These are phyloP conservation scores for Mucuna pruriens DNA, from an alignment of 306 rosid species.

Conservation along the genomic window DNA sequence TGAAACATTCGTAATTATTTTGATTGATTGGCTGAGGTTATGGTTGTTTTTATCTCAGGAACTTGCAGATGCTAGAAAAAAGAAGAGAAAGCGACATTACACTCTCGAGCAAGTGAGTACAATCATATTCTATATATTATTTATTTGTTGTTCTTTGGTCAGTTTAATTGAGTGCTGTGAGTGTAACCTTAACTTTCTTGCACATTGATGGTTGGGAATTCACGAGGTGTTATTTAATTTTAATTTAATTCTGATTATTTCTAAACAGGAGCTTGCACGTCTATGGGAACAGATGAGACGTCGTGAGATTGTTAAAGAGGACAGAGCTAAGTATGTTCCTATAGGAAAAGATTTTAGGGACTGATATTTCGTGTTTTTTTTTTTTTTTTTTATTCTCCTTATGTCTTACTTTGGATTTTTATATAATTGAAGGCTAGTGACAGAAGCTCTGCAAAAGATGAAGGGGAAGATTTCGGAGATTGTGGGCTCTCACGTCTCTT, in stretches of 20 bases:
- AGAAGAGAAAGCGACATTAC: slow-evolving; percentile 82
- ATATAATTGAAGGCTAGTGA: slow-evolving; percentile 60
- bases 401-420: not conserved
- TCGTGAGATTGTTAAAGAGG: slow-evolving; percentile 74
- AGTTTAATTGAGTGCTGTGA: not conserved
- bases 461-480: slow-evolving; percentile 96
- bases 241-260: slow-evolving; percentile 17
- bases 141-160: slow-evolving; percentile 1
- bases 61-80: slow-evolving; percentile 83
- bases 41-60: slow-evolving; percentile 61
- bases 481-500: slow-evolving; percentile 86
- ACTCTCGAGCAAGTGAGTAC: slow-evolving; percentile 74
- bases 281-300: slow-evolving; percentile 97
- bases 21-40: not conserved
- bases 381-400: not conserved
- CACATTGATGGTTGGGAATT: not conserved
- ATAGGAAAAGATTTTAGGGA: not conserved
- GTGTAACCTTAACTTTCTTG: not conserved
- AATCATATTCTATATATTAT: not conserved
- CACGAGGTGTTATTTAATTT: not conserved
- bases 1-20: not conserved
- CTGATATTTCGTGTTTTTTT: not conserved
- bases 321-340: slow-evolving; percentile 77
- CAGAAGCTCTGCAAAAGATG: slow-evolving; percentile 86
- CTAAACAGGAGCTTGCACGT: slow-evolving; percentile 75